Percentiles rank a stretch among this genome's conserved stretches.
Evolutionary conservation across 2,329 filamentous ascomycete species (phyloP).

Genomic region (Escovopsis weberi): DNA sequence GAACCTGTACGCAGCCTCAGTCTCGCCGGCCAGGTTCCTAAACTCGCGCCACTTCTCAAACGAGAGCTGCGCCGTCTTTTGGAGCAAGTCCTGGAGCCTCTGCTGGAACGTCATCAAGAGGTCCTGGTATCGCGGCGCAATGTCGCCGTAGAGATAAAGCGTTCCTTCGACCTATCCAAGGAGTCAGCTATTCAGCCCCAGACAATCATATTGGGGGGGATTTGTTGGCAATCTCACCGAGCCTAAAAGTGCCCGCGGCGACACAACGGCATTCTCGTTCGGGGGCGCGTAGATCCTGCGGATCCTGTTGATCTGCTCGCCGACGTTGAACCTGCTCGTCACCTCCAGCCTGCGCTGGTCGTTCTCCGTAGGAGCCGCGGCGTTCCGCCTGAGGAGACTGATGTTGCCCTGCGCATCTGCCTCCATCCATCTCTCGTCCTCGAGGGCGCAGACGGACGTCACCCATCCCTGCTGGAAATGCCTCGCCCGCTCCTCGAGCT

Average conservation of each 20-base stretch:
- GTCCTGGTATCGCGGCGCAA: constrained; percentile 58
- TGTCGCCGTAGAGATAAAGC: constrained; percentile 77
- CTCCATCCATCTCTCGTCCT: constrained; percentile 62
- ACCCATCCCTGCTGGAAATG: constrained; percentile 74
- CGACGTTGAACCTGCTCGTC: constrained; percentile 69
- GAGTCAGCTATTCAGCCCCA: neutral
- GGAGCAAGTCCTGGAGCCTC: constrained; percentile 50
- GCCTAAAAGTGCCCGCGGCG: constrained; percentile 73
- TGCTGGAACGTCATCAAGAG: constrained; percentile 70
- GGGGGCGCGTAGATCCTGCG: constrained; percentile 55
- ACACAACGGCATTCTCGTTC: constrained; percentile 49
- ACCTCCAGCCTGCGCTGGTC: constrained; percentile 58
- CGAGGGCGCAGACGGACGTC: constrained; percentile 62
- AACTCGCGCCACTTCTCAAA: constrained; percentile 77
- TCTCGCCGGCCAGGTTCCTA: constrained; percentile 55
- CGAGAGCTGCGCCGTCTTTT: constrained; percentile 55
- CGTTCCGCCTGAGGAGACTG: constrained; percentile 61
- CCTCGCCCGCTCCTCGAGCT: constrained; percentile 58
- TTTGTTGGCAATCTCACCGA: constrained; percentile 45
- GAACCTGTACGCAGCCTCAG: constrained; percentile 70
- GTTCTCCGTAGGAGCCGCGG: constrained; percentile 56
- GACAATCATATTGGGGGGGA: too few relatives aligned
- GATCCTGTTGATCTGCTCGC: constrained; percentile 89
- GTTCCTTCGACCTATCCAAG: constrained; percentile 62
- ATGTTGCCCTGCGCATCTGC: constrained; percentile 82